Evolutionary conservation across 1,284 basidiomycete genomes (phyloP).

Genomic region (Meripilus lineatus): DNA sequence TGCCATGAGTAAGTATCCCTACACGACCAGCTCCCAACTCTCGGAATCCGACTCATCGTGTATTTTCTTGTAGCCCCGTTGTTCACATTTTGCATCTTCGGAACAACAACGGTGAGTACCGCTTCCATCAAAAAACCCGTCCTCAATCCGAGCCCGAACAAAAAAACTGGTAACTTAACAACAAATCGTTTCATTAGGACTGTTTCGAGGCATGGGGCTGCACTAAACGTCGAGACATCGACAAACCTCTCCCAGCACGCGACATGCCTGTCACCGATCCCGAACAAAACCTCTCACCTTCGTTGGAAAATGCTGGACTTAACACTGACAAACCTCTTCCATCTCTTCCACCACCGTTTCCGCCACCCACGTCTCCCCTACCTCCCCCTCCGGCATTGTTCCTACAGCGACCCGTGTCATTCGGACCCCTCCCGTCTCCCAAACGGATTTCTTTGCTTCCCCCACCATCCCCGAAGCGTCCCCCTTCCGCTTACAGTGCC

Average conservation of each 20-base stretch:
- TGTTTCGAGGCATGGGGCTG: slow-evolving; percentile 8
- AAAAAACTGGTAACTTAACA: too few relatives aligned
- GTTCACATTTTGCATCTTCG: slow-evolving; percentile 14
- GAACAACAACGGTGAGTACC: slow-evolving; percentile 8
- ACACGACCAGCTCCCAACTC: background rate
- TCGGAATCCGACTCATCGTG: background rate
- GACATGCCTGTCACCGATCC: slow-evolving; percentile 1
- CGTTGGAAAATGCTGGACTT: background rate
- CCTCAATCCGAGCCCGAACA: too few relatives aligned
- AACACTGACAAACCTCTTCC: background rate
- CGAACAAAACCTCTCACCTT: background rate
- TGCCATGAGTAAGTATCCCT: slow-evolving; percentile 17
- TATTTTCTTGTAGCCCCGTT: slow-evolving; percentile 15
- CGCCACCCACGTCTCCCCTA: background rate
- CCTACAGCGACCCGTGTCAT: too few relatives aligned
- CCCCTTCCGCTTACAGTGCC: too few relatives aligned
- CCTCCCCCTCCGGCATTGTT: too few relatives aligned
- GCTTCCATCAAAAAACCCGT: background rate
- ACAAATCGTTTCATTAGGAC: slow-evolving; percentile 8
- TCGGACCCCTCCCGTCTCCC: too few relatives aligned
- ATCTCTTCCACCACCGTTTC: background rate
- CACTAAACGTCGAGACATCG: too few relatives aligned
- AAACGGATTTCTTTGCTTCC: too few relatives aligned
- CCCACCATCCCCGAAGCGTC: too few relatives aligned
- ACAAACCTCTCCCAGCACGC: too few relatives aligned